Evolutionary conservation across 1,284 basidiomycete species (phyloP).

Genomic region (Sporisorium reilianum): DNA sequence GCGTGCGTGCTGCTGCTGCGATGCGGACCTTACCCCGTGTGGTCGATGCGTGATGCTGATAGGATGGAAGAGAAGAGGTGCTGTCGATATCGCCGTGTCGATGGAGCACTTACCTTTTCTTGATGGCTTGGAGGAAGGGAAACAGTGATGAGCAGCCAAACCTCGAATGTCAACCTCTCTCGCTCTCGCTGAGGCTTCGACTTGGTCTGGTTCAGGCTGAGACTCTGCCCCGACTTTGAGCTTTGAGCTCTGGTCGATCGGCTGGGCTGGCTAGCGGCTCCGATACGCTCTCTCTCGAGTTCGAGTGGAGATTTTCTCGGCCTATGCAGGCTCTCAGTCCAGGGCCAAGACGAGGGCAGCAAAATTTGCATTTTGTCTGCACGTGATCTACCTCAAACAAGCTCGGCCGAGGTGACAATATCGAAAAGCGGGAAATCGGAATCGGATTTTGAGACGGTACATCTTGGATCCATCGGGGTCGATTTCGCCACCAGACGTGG

Average conservation of each 20-base stretch:
- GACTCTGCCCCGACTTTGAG: no score
- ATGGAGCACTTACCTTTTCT: conserved; percentile 53
- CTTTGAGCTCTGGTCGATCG: neutral
- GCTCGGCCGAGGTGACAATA: neutral
- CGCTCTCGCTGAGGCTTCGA: conserved; percentile 1
- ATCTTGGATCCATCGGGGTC: no score
- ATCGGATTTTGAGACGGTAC: no score
- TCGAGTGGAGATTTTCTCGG: conserved; percentile 1
- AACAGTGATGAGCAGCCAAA: conserved; percentile 25
- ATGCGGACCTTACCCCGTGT: conserved; percentile 16
- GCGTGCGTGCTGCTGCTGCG: neutral
- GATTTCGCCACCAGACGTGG: no score
- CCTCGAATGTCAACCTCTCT: conserved; percentile 33
- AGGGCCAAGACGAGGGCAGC: neutral
- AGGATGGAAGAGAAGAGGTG: conserved; percentile 7
- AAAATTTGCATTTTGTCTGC: neutral
- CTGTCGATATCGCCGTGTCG: conserved; percentile 14
- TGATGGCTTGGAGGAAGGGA: conserved; percentile 52
- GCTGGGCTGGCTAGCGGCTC: conserved; percentile 6
- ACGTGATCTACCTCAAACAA: neutral
- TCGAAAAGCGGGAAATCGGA: no score
- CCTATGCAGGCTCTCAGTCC: neutral
- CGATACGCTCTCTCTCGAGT: neutral
- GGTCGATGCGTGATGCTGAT: conserved; percentile 7
- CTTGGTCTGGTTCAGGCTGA: conserved; percentile 2